phyloP scores from a whole-genome alignment of 1,284 basidiomycete genomes.

The Ceratobasidium sp. region DNA sequence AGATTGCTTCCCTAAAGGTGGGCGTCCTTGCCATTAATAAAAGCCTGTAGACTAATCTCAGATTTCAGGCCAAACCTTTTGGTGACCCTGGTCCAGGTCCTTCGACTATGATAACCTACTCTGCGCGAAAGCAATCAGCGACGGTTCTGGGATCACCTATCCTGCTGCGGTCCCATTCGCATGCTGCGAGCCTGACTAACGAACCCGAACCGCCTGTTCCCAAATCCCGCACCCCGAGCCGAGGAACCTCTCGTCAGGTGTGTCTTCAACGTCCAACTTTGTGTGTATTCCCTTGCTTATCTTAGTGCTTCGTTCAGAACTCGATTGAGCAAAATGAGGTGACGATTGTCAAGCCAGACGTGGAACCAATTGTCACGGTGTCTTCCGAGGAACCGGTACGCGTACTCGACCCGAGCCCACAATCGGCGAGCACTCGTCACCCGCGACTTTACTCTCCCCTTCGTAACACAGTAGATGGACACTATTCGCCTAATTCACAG shows the following conservation, averaged over 20 bases:
- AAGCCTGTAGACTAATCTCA: neutral
- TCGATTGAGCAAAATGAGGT: neutral
- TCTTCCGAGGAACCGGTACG: neutral
- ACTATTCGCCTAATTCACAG: neutral
- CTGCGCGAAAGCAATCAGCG: conserved; percentile 9
- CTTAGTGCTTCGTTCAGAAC: neutral
- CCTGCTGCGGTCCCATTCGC: neutral
- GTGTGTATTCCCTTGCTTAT: neutral
- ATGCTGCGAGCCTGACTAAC: neutral
- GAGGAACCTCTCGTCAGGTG: conserved; percentile 8
- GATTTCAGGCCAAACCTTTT: neutral
- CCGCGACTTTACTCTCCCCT: neutral
- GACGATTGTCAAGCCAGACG: neutral
- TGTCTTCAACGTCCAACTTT: neutral
- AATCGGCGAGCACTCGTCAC: neutral
- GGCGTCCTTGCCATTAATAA: neutral
- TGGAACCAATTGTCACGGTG: conserved; percentile 10
- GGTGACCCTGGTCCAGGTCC: conserved; percentile 33
- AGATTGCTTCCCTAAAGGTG: neutral
- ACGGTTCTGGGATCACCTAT: conserved; percentile 20
- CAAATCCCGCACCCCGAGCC: neutral
- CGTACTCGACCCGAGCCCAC: neutral
- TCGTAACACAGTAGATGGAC: conserved; percentile 5
- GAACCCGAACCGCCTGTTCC: neutral
- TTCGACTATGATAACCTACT: conserved; percentile 34